These are phyloP conservation scores for Fusarium cicatricum DNA, from an alignment of 2,329 filamentous ascomycete genomes.

Conservation along the genomic window DNA sequence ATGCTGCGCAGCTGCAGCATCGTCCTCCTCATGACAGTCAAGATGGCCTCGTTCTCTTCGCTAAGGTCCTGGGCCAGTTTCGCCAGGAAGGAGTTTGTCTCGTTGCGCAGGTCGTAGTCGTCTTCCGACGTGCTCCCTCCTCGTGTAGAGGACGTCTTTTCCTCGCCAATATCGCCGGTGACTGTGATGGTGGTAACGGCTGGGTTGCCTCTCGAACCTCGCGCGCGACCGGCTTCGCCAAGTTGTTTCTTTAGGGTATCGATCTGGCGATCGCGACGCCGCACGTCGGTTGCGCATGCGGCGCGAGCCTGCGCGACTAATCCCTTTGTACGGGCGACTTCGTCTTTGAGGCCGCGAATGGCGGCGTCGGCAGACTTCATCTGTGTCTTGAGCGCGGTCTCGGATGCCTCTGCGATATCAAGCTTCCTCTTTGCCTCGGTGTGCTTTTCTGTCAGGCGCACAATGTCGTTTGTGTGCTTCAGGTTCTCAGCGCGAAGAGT, in stretches of 20 bases:
- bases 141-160: constrained; percentile 50
- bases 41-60: constrained; percentile 88
- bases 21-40: constrained; percentile 75
- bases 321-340: constrained; percentile 79
- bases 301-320: constrained; percentile 84
- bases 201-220: constrained; percentile 63
- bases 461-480: constrained; percentile 75
- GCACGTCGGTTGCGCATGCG: constrained; percentile 88
- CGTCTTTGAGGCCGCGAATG: constrained; percentile 81
- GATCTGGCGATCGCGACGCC: constrained; percentile 89
- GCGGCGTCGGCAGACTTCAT: constrained; percentile 77
- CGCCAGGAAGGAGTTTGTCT: constrained; percentile 92
- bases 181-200: constrained; percentile 66
- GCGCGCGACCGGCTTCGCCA: constrained; percentile 71
- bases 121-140: constrained; percentile 43
- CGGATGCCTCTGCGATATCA: constrained; percentile 71
- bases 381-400: constrained; percentile 73
- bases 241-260: constrained; percentile 89
- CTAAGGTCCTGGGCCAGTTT: constrained; percentile 83
- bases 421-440: constrained; percentile 64
- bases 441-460: constrained; percentile 63
- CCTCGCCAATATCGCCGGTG: constrained; percentile 61
- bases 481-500: constrained; percentile 77
- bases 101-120: constrained; percentile 77
- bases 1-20: constrained; percentile 75